Percentiles rank a stretch among this genome's conserved stretches.
Conservation (phyloP, 805 yeast genomes). For the Brettanomyces naardenensis region DNA sequence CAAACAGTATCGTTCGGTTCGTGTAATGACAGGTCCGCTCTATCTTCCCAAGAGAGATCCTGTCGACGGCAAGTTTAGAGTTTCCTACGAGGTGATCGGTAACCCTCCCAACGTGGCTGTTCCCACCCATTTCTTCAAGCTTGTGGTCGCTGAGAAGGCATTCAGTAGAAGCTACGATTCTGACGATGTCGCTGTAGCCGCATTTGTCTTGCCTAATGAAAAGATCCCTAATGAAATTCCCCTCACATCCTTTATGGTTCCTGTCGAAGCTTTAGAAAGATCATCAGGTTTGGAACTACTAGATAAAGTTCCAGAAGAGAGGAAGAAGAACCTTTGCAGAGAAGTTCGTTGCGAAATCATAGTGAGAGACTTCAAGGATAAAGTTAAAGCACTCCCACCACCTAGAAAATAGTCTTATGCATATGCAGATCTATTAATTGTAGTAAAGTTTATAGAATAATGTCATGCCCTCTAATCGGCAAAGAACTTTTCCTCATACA, state of each 20-base stretch:
- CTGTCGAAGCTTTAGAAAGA: slow-evolving; percentile 82
- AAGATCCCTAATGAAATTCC: slow-evolving; percentile 64
- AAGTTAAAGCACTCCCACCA: slow-evolving; percentile 21
- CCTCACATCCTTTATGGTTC: slow-evolving; percentile 72
- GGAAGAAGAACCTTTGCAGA: slow-evolving; percentile 60
- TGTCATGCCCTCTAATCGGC: too few species aligned
- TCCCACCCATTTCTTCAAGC: slow-evolving; percentile 93
- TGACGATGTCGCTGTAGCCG: slow-evolving; percentile 64
- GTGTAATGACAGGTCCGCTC: slow-evolving; percentile 90
- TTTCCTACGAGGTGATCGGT: slow-evolving; percentile 87
- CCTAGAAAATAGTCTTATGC: slow-evolving; percentile 16
- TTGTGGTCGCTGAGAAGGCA: slow-evolving; percentile 74
- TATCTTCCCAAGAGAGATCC: slow-evolving; percentile 72
- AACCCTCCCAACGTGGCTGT: slow-evolving; percentile 95
- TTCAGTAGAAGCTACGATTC: slow-evolving; percentile 25
- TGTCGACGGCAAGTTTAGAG: slow-evolving; percentile 75
- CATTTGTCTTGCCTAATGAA: slow-evolving; percentile 92
- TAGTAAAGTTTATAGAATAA: neutral
- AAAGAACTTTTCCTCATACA: slow-evolving; percentile 39
- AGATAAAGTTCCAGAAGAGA: slow-evolving; percentile 51
- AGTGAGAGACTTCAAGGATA: slow-evolving; percentile 69
- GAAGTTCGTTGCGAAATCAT: slow-evolving; percentile 75
- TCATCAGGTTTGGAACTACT: slow-evolving; percentile 80
- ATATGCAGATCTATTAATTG: too few species aligned
- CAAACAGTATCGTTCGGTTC: slow-evolving; percentile 58